A percentile compares a stretch with the other conserved stretches of the same genome.
Conservation (phyloP, 768 basidiomycete genomes). For the Phylloporus arenicola region DNA sequence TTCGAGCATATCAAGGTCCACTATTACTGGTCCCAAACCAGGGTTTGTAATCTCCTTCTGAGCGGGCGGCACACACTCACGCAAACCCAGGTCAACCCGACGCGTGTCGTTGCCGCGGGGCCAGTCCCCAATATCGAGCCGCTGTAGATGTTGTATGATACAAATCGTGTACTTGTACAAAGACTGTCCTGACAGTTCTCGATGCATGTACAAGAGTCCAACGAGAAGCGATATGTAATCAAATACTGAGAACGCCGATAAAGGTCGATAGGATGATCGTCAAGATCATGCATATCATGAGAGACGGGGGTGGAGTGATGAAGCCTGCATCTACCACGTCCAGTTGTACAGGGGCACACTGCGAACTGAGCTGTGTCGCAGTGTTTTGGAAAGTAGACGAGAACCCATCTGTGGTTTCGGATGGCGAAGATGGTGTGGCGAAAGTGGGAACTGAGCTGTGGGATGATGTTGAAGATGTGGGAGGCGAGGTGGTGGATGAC, state of each 20-base stretch:
- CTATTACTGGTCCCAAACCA: slow-evolving; percentile 36
- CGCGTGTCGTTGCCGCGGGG: slow-evolving; percentile 69
- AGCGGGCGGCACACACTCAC: background rate
- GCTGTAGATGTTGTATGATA: slow-evolving; percentile 29
- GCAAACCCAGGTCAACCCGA: slow-evolving; percentile 66
- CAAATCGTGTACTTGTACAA: slow-evolving; percentile 4
- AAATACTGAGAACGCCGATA: slow-evolving; percentile 24
- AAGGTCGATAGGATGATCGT: slow-evolving; percentile 23
- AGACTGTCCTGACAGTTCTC: slow-evolving; percentile 1
- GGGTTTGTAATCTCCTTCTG: slow-evolving; percentile 9
- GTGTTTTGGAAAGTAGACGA: slow-evolving; percentile 7
- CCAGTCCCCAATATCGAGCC: slow-evolving; percentile 67
- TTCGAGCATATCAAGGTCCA: slow-evolving; percentile 68
- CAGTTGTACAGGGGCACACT: slow-evolving; percentile 15
- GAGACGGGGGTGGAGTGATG: slow-evolving; percentile 4
- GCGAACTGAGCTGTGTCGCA: slow-evolving; percentile 19
- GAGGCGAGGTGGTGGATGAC: background rate
- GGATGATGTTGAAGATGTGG: background rate
- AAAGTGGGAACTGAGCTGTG: background rate
- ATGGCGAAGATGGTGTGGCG: background rate
- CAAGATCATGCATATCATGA: slow-evolving; percentile 22
- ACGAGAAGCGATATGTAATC: background rate
- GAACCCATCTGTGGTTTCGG: background rate
- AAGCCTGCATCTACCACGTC: slow-evolving; percentile 5
- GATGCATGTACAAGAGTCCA: background rate